Percentiles rank a stretch among this genome's conserved stretches.
These are phyloP conservation scores for Diacronema lutheri DNA, from an alignment of 78 protist genomes.

Conservation along the genomic window DNA sequence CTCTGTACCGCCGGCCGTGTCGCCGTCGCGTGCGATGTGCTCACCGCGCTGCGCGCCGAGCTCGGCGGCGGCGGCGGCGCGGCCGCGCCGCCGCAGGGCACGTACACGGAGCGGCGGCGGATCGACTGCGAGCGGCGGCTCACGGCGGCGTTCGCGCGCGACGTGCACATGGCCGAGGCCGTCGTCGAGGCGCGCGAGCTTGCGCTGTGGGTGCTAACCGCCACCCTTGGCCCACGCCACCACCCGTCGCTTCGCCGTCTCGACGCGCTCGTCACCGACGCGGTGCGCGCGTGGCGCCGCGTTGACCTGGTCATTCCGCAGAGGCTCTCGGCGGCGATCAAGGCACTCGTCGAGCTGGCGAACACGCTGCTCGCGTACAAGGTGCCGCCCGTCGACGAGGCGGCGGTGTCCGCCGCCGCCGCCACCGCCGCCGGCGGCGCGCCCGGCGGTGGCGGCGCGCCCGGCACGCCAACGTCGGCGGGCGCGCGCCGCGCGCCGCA, in stretches of 20 bases:
- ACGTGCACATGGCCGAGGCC: neutral
- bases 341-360: neutral
- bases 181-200: neutral
- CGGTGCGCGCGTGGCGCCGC: too few relatives aligned
- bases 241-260: neutral
- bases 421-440: too few relatives aligned
- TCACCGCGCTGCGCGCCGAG: neutral
- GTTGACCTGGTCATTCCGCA: neutral
- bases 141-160: neutral
- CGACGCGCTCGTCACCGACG: too few relatives aligned
- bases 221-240: neutral
- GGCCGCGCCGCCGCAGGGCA: too few relatives aligned
- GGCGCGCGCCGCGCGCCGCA: too few relatives aligned
- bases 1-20: slow-evolving; percentile 12
- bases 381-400: neutral
- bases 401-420: too few relatives aligned
- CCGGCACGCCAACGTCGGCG: too few relatives aligned
- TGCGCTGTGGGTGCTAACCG: neutral
- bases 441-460: too few relatives aligned
- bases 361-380: neutral
- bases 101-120: too few relatives aligned
- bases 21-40: neutral
- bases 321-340: neutral
- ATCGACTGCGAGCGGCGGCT: neutral
- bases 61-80: too few relatives aligned